Base-by-base conservation (phyloP, 169 alveolate species). In the Cryptosporidium canis region DNA sequence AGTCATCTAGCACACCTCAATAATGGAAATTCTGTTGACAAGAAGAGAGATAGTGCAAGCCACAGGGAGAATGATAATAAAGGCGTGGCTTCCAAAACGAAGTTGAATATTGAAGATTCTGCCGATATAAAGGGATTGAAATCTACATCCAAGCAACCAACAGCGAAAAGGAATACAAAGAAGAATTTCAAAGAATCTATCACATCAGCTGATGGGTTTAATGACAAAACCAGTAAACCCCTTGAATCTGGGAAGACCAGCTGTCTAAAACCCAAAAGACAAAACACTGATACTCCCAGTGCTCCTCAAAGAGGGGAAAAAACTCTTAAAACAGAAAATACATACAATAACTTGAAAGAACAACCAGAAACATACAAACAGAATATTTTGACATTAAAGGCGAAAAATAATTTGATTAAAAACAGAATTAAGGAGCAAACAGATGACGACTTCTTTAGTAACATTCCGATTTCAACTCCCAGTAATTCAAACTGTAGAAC, bases 371-470 rank as follows among this genome's bases (percentile, higher is more conserved):
- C 66, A 47, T 70, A 33, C 51, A 70, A 51, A 37, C 64, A 45
- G 55, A 51, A 55, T 5, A 70, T 70, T 45, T 31, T 55, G 6
- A 48, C 67, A 29, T 48, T 77, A 16, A 77, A 77, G 31, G 37
- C 55, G 3, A 77, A 61, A 55, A 61, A 77, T n/a, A 55, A 39
- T 3, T n/a, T 77, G 18, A 55, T 77, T 39, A 56, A 77, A 48
- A 77, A 77, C 29, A 56, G 61, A 61, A 58, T 55, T 37, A 77
- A 58, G 43, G 87, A 77, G 0, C 27, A 27, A 44, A 27, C 77
- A 11, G 63, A 77, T 39, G 70, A 37, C 1, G 31, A 61, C 21
- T 77, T 77, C 77, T 77, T 77, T 44, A 43, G 61, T 14, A 77
- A 61, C 43, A 35, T 77, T 29, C 24, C 45, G 12, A 21, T 70